Conservation (phyloP, 345 rosid species). For the Viola odorata region DNA sequence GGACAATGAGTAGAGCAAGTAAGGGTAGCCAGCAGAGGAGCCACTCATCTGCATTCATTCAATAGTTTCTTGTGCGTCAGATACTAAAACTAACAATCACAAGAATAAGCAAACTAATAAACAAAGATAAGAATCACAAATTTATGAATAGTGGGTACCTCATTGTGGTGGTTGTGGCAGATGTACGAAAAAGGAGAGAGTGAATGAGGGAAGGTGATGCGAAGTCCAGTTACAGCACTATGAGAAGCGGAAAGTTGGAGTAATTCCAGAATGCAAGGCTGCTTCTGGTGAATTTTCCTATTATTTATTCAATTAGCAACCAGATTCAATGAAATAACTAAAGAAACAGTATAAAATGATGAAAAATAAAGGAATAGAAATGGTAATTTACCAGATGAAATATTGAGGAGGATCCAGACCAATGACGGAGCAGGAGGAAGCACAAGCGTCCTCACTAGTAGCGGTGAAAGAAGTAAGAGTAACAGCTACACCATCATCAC, state of each 20-base stretch:
- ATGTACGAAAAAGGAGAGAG: slow-evolving; percentile 72
- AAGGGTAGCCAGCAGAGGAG: slow-evolving; percentile 21
- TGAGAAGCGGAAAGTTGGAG: slow-evolving; percentile 56
- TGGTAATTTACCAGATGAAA: slow-evolving; percentile 38
- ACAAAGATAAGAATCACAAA: not conserved
- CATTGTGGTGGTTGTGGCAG: slow-evolving; percentile 16
- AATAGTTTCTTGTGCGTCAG: not conserved
- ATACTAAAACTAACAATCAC: not conserved
- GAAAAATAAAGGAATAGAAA: too few relatives aligned
- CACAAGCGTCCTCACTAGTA: slow-evolving; percentile 34
- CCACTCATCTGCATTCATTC: slow-evolving; percentile 27
- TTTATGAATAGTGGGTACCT: slow-evolving; percentile 26
- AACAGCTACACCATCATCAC: not conserved
- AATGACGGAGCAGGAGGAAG: slow-evolving; percentile 48
- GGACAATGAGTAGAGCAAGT: slow-evolving; percentile 53
- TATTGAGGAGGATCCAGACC: slow-evolving; percentile 39
- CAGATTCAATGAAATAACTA: not conserved
- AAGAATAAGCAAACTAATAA: not conserved
- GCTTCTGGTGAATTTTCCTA: slow-evolving; percentile 54
- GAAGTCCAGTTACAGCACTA: slow-evolving; percentile 42
- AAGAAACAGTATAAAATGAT: not conserved
- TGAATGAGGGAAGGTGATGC: slow-evolving; percentile 48
- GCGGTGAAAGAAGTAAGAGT: not conserved
- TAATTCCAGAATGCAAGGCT: slow-evolving; percentile 50
- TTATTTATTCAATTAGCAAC: not conserved